Percentiles rank a stretch among this genome's conserved stretches.
phyloP scores from a whole-genome alignment of 1,284 basidiomycete genomes.

The Cryptococcus floricola region DNA sequence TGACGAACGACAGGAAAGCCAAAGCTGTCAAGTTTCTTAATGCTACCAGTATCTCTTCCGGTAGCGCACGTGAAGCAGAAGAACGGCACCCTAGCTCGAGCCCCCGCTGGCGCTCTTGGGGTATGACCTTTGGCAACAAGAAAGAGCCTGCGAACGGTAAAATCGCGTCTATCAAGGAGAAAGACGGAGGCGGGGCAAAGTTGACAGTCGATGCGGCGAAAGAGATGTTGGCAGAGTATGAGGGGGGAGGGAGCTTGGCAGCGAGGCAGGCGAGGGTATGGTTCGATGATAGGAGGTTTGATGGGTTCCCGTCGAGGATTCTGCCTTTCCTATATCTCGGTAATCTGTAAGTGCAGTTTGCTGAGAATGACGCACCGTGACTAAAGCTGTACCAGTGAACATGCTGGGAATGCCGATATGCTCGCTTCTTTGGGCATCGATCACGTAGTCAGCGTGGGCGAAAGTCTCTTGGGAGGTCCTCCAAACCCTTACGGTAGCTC shows the following conservation, averaged over 20 bases:
- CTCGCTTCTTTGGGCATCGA: constrained; percentile 93
- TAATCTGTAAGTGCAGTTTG: constrained; percentile 65
- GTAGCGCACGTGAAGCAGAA: not conserved
- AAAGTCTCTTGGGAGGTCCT: constrained; percentile 50
- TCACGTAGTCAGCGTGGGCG: constrained; percentile 95
- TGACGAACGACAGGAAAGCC: constrained; percentile 45
- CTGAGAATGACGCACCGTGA: not conserved
- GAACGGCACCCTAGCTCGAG: not conserved
- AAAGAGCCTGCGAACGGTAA: not conserved
- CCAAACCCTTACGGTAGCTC: constrained; percentile 13
- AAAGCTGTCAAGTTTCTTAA: constrained; percentile 32
- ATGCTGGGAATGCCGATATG: constrained; percentile 93
- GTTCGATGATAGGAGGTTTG: constrained; percentile 89
- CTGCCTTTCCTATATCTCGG: constrained; percentile 93
- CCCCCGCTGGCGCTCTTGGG: constrained; percentile 36
- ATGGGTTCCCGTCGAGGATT: constrained; percentile 93
- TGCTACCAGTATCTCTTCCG: not conserved
- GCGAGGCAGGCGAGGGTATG: constrained; percentile 59
- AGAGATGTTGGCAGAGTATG: constrained; percentile 28
- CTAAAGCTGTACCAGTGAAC: constrained; percentile 58
- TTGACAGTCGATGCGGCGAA: constrained; percentile 29
- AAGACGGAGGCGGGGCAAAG: not conserved
- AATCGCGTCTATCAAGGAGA: not conserved
- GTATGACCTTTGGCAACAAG: constrained; percentile 14
- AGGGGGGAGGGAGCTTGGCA: constrained; percentile 22